Conservation (phyloP, 257 asterid genomes). For the Linderniella brevidens region DNA sequence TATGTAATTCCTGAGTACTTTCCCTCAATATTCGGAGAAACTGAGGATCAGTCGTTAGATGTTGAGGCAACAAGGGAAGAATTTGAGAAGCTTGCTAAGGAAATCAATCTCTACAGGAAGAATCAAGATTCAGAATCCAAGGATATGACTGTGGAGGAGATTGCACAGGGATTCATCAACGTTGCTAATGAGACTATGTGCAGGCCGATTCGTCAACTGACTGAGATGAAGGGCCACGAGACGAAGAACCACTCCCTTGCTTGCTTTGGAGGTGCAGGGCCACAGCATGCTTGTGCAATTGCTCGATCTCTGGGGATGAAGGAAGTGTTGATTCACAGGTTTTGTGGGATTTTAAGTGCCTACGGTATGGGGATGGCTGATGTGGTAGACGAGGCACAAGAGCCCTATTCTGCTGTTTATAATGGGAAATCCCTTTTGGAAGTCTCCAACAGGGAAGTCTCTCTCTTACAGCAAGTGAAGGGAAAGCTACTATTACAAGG, state of each 20-base stretch:
- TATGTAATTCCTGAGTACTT: constrained; percentile 71
- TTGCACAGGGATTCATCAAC: constrained; percentile 77
- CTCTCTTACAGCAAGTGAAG: constrained; percentile 41
- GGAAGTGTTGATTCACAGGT: constrained; percentile 76
- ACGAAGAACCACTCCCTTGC: constrained; percentile 87
- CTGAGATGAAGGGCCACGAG: constrained; percentile 98
- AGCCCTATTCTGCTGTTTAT: constrained; percentile 76
- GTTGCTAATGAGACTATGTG: constrained; percentile 98
- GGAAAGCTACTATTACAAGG: constrained; percentile 62
- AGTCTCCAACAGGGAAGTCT: constrained; percentile 46
- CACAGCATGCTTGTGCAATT: constrained; percentile 97
- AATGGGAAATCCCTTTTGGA: constrained; percentile 52
- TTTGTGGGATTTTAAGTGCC: constrained; percentile 92
- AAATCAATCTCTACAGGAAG: constrained; percentile 59
- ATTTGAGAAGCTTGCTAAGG: constrained; percentile 62
- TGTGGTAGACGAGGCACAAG: constrained; percentile 89
- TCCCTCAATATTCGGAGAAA: constrained; percentile 92
- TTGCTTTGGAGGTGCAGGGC: constrained; percentile 99
- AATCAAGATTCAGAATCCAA: constrained; percentile 48
- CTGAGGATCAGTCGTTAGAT: constrained; percentile 71
- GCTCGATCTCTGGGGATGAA: constrained; percentile 95
- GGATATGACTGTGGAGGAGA: constrained; percentile 86
- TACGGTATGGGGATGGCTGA: constrained; percentile 99
- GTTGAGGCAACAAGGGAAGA: constrained; percentile 44
- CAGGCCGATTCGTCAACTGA: constrained; percentile 84